Conservation (phyloP, 208 protist genomes). For the Leptomonas pyrrhocoris region DNA sequence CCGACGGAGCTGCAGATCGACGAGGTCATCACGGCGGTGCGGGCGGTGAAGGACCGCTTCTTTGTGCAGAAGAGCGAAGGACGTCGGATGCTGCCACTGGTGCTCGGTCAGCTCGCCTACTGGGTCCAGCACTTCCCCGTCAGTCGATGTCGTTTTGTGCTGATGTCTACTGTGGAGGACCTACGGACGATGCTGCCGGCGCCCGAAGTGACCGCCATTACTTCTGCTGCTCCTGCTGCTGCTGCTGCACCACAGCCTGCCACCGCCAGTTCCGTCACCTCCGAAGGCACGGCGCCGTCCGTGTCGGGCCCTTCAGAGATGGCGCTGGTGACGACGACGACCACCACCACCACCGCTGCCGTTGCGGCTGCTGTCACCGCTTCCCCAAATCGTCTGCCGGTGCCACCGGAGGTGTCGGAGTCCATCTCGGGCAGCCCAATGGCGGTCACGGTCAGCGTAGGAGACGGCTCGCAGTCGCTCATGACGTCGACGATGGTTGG, state of each 20-base stretch:
- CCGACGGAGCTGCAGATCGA: constrained; percentile 77
- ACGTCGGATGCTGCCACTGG: constrained; percentile 37
- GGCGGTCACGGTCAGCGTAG: background rate
- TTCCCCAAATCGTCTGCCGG: background rate
- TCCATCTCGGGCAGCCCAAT: background rate
- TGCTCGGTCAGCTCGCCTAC: constrained; percentile 58
- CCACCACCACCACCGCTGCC: background rate
- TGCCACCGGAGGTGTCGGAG: background rate
- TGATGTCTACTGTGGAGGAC: constrained; percentile 61
- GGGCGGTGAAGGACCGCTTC: constrained; percentile 47
- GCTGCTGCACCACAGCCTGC: background rate
- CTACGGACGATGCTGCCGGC: constrained; percentile 30
- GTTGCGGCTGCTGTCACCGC: background rate
- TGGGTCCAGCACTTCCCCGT: constrained; percentile 69
- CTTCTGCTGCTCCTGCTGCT: background rate
- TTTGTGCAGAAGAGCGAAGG: constrained; percentile 53
- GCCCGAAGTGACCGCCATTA: background rate
- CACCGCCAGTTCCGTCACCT: background rate
- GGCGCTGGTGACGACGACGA: too few species aligned
- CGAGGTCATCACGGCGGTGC: constrained; percentile 61
- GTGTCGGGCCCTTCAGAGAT: too few species aligned
- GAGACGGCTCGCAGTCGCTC: constrained; percentile 11
- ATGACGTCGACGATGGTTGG: constrained; percentile 37
- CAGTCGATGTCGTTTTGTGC: constrained; percentile 66
- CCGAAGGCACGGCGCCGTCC: background rate